These are phyloP conservation scores for Peronosclerospora sorghi DNA, from an alignment of 352 stramenopile species.

Conservation along the genomic window DNA sequence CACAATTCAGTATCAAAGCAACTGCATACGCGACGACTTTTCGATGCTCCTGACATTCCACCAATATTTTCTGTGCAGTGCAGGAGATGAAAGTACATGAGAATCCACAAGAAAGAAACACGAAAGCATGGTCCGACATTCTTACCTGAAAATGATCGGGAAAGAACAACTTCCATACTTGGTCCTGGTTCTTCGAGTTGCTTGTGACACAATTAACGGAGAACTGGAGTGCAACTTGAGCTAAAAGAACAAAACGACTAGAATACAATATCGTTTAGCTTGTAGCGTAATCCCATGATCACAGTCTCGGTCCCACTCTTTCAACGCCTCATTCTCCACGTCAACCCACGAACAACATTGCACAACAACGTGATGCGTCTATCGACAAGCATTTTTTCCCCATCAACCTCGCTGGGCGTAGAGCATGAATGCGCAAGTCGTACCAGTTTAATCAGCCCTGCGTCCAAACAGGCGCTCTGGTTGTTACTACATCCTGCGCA, in stretches of 20 bases:
- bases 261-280: no score
- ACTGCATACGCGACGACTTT: slow-evolving; percentile 63
- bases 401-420: no score
- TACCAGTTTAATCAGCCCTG: slow-evolving; percentile 13
- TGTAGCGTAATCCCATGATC: not conserved
- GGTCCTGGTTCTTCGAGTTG: slow-evolving; percentile 30
- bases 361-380: slow-evolving; percentile 34
- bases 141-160: slow-evolving; percentile 54
- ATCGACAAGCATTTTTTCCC: not conserved
- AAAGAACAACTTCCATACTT: slow-evolving; percentile 55
- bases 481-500: slow-evolving; percentile 38
- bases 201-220: slow-evolving; percentile 52
- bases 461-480: slow-evolving; percentile 31
- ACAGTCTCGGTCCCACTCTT: slow-evolving; percentile 13
- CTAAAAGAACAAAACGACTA: slow-evolving; percentile 36
- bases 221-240: slow-evolving; percentile 67
- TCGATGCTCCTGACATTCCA: slow-evolving; percentile 67
- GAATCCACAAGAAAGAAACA: not conserved
- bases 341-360: slow-evolving; percentile 45
- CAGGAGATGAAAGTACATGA: slow-evolving; percentile 1
- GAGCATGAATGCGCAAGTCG: not conserved
- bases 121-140: not conserved
- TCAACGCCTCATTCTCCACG: slow-evolving; percentile 40
- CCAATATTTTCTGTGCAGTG: slow-evolving; percentile 54
- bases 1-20: slow-evolving; percentile 56